Evolutionary conservation across 805 yeast genomes (phyloP).

Genomic region (Kurtzmaniella fragi): DNA sequence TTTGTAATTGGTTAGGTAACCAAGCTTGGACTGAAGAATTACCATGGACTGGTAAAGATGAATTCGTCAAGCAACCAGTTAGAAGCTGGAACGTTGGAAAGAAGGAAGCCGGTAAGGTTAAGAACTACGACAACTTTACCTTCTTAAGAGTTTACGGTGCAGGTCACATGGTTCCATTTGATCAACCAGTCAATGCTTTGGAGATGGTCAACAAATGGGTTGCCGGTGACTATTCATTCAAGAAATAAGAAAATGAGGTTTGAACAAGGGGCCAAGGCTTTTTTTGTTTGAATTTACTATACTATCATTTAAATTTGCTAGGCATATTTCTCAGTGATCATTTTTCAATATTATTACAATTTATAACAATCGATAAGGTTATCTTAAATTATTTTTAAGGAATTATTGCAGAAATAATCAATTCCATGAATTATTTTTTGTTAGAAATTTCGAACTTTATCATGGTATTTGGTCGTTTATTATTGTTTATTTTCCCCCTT

Average conservation of each 20-base stretch:
- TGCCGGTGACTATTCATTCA: constrained; percentile 49
- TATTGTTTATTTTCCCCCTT: too few species aligned
- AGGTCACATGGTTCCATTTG: constrained; percentile 94
- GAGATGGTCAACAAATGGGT: constrained; percentile 88
- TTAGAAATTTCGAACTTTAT: too few species aligned
- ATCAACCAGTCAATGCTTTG: constrained; percentile 73
- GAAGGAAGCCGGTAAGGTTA: constrained; percentile 61
- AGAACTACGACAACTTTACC: constrained; percentile 67
- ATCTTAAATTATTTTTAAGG: too few species aligned
- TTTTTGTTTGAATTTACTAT: too few species aligned
- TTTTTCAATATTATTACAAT: too few species aligned
- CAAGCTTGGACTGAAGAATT: constrained; percentile 73
- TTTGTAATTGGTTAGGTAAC: constrained; percentile 92
- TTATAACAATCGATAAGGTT: too few species aligned
- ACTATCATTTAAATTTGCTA: too few species aligned
- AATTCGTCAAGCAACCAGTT: constrained; percentile 39
- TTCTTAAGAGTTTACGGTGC: constrained; percentile 83
- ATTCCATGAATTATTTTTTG: too few species aligned
- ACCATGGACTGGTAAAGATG: constrained; percentile 55
- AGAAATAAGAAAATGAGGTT: neutral
- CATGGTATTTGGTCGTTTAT: too few species aligned
- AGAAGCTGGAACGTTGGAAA: constrained; percentile 39
- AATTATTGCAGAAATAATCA: too few species aligned
- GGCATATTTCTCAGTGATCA: too few species aligned
- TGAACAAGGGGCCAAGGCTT: too few species aligned